Evolutionary conservation across 1,139 yeast species (phyloP).

Genomic region (Meyerozyma sp.): DNA sequence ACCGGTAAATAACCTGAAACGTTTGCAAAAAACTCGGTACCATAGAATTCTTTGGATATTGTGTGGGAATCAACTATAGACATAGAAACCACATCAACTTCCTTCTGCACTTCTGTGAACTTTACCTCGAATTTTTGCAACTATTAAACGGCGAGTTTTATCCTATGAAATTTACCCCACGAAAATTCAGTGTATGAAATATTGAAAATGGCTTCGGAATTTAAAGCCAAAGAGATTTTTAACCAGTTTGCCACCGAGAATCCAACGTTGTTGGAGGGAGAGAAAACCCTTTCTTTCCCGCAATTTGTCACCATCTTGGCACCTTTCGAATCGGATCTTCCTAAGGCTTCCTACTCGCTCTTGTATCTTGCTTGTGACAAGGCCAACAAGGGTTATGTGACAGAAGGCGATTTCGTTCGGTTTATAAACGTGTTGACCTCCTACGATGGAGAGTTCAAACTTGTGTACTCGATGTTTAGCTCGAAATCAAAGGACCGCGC

Average conservation of each 20-base stretch:
- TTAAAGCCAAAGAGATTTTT: slow-evolving; percentile 36
- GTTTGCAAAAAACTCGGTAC: not conserved
- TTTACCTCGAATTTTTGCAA: not conserved
- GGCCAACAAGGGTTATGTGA: slow-evolving; percentile 56
- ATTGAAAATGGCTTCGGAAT: slow-evolving; percentile 12
- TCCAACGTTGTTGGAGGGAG: slow-evolving; percentile 13
- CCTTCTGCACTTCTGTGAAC: not conserved
- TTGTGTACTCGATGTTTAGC: slow-evolving; percentile 46
- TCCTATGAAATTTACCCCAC: not conserved
- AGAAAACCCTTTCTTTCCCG: slow-evolving; percentile 26
- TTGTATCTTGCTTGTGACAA: slow-evolving; percentile 64
- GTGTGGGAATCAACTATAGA: not conserved
- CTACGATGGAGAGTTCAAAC: slow-evolving; percentile 54
- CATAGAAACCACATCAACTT: not conserved
- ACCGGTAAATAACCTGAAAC: not conserved
- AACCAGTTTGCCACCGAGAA: slow-evolving; percentile 33
- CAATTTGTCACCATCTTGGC: slow-evolving; percentile 37
- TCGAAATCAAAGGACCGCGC: slow-evolving; percentile 23
- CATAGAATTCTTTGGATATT: not conserved
- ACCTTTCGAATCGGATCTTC: slow-evolving; percentile 40
- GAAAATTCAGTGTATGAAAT: not conserved
- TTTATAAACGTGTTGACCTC: slow-evolving; percentile 52
- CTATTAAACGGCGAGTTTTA: not conserved
- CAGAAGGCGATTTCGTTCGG: slow-evolving; percentile 53
- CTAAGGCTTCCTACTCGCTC: slow-evolving; percentile 37